Evolutionary conservation across 352 stramenopile genomes (phyloP).

Genomic region (Globisporangium apiculatum): DNA sequence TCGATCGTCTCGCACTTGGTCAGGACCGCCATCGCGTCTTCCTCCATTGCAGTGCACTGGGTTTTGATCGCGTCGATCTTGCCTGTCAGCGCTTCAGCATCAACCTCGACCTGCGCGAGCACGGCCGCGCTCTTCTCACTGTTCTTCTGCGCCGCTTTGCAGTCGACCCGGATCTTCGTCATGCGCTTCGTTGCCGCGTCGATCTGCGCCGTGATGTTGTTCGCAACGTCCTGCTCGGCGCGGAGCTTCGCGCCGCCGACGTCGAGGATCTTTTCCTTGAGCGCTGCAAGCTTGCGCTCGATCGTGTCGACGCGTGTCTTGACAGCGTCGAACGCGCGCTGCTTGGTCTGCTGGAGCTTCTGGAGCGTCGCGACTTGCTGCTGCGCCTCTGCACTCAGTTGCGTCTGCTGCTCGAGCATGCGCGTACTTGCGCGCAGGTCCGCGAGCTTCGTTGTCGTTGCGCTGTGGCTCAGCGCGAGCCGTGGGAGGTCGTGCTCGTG

Average conservation of each 20-base stretch:
- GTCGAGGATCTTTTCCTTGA: constrained; percentile 95
- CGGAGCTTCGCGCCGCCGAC: constrained; percentile 92
- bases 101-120: constrained; percentile 56
- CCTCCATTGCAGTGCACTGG: constrained; percentile 91
- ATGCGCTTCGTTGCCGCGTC: constrained; percentile 88
- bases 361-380: constrained; percentile 83
- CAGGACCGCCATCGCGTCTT: constrained; percentile 88
- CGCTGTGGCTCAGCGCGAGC: constrained; percentile 78
- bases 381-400: constrained; percentile 82
- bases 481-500: constrained; percentile 89
- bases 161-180: constrained; percentile 79
- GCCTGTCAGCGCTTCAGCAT: constrained; percentile 64
- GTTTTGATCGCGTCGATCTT: constrained; percentile 82
- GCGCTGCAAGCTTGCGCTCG: constrained; percentile 72
- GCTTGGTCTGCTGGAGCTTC: constrained; percentile 81
- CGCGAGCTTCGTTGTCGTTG: constrained; percentile 50
- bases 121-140: constrained; percentile 59
- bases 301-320: constrained; percentile 64
- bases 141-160: constrained; percentile 80
- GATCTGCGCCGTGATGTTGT: constrained; percentile 79
- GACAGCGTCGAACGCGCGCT: constrained; percentile 75
- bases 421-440: constrained; percentile 55
- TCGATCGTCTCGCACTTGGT: constrained; percentile 90
- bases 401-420: constrained; percentile 81
- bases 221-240: constrained; percentile 88